These are phyloP conservation scores for Xylariaceae sp. DNA, from an alignment of 2,329 filamentous ascomycete species.

Conservation along the genomic window DNA sequence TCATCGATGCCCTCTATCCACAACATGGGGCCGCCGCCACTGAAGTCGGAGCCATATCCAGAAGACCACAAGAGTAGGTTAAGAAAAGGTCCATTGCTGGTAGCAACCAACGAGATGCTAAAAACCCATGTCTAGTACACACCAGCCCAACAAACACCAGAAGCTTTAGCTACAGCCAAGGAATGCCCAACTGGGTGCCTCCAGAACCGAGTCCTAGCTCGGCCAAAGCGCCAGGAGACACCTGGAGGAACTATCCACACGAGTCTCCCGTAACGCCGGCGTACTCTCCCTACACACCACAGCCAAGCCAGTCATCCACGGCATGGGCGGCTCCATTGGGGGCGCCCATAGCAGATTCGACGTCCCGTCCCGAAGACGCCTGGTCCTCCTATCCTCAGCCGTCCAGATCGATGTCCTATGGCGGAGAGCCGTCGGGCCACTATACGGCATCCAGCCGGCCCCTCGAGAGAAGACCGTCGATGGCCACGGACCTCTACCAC, in stretches of 20 bases:
- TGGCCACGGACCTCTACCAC: slow-evolving; percentile 41
- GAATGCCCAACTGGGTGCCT: slow-evolving; percentile 39
- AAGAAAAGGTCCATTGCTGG: neutral
- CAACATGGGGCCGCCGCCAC: slow-evolving; percentile 39
- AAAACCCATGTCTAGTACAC: slow-evolving; percentile 29
- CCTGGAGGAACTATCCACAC: slow-evolving; percentile 48
- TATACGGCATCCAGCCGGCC: slow-evolving; percentile 32
- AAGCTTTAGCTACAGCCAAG: slow-evolving; percentile 36
- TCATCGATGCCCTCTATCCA: slow-evolving; percentile 38
- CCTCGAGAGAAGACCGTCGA: slow-evolving; percentile 40
- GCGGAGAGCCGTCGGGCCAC: slow-evolving; percentile 37
- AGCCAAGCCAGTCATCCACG: slow-evolving; percentile 32
- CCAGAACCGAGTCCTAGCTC: slow-evolving; percentile 36
- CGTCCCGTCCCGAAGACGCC: slow-evolving; percentile 35
- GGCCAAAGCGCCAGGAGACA: slow-evolving; percentile 35
- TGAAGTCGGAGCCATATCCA: slow-evolving; percentile 30
- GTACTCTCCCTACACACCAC: slow-evolving; percentile 45
- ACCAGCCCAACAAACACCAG: slow-evolving; percentile 29
- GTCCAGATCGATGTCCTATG: slow-evolving; percentile 7
- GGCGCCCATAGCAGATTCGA: slow-evolving; percentile 31
- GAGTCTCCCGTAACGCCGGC: slow-evolving; percentile 47
- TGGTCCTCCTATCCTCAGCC: slow-evolving; percentile 36
- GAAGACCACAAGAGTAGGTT: slow-evolving; percentile 41
- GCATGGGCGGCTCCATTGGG: slow-evolving; percentile 34
- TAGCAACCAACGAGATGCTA: slow-evolving; percentile 14